Evolutionary conservation across 139 green algal species (phyloP), one percentile per base, ranked within the genome.

Genomic region (Pedinophyceae sp.): DNA sequence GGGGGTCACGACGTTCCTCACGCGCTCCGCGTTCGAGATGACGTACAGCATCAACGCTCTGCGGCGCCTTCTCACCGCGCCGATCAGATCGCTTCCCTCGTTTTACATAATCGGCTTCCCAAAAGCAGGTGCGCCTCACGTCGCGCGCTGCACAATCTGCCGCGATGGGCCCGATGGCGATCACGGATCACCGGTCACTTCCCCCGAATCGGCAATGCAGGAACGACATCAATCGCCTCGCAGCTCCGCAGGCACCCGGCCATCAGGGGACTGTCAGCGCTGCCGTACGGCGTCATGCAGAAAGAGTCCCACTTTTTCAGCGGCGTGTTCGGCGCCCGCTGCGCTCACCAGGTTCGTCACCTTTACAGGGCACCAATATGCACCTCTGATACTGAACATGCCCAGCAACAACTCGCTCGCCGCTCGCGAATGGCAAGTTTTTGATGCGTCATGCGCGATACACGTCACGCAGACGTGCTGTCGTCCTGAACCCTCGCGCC

Each of bases 41-140:
- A 13, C 24, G 7, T 52, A 52, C 47, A 52, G 10, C 10, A 52
- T 52, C 47, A 52, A 52, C 25, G 24, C 73, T 2, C 38, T 68
- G 15, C 67, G 69, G 4, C 61, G 80, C 18, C 59, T 86, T n/a
- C 52, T 85, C 4, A 86, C 77, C 18, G 71, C 88, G 61, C 78
- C 81, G 3, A 50, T 91, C 47, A 62, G 82, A n/a, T 48, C 72
- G 54, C 58, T 79, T 20, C 78, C 82, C 6, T 38, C 68, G 47
- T 88, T 89, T 40, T 88, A 82, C 64, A 75, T 91, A 28, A 61
- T 86, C 10, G 82, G 82, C 3, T 90, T 88, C 57, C 80, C 81
- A 7, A 67, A 52, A 15, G 47, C 47, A 10, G 47, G 47, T 13
- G n/a, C n/a, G n/a, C n/a, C n/a, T n/a, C n/a, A n/a, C n/a, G n/a